Evolutionary conservation across 2,329 filamentous ascomycete species (phyloP).

Genomic region (Venturia nashicola): DNA sequence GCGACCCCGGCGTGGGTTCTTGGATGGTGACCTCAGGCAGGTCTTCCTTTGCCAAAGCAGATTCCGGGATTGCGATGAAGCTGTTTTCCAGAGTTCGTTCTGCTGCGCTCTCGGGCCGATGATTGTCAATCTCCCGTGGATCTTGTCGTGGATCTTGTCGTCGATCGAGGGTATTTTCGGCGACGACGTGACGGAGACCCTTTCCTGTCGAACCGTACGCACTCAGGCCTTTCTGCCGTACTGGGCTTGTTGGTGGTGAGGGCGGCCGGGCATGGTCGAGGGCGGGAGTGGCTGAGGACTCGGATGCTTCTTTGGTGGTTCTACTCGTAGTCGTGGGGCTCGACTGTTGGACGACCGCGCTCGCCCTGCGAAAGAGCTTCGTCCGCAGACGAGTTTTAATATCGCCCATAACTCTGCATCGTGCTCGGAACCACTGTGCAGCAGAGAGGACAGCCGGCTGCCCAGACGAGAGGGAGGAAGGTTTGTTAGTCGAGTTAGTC

Average conservation of each 20-base stretch:
- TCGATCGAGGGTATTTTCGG: background rate
- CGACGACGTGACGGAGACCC: background rate
- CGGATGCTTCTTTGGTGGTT: background rate
- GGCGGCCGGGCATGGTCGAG: background rate
- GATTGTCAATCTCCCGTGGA: background rate
- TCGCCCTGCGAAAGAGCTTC: background rate
- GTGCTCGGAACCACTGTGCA: background rate
- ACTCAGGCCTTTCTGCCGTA: background rate
- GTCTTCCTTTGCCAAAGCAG: background rate
- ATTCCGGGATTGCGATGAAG: background rate
- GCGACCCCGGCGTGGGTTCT: constrained; percentile 2
- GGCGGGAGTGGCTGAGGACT: background rate
- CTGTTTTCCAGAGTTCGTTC: background rate
- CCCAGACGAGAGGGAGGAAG: background rate
- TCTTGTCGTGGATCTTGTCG: background rate
- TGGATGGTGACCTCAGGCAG: constrained; percentile 1
- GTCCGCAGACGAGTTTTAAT: background rate
- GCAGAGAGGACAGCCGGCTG: background rate
- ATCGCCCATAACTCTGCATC: background rate
- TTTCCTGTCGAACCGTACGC: background rate
- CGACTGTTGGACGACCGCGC: background rate
- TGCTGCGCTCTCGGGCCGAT: background rate
- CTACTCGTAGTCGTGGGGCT: background rate
- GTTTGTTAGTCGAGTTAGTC: background rate
- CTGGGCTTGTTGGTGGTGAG: background rate